Evolutionary conservation across 176 grass and related monocot genomes (phyloP), one percentile per base, ranked within the genome.

Genomic region (Echinochloa phyllopogon): DNA sequence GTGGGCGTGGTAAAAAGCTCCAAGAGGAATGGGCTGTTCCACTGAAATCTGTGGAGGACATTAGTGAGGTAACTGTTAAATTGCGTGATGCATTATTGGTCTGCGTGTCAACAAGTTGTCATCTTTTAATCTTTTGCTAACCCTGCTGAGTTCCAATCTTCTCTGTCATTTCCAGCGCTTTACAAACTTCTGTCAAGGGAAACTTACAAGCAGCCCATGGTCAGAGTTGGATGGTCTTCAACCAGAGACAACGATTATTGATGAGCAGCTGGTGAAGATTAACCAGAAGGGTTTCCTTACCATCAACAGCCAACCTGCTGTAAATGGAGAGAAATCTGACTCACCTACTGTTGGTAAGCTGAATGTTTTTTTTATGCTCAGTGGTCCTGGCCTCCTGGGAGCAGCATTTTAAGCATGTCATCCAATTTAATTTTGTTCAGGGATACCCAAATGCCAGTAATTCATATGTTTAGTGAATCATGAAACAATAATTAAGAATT

Each of bases 231-330:
- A 97, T 0, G 91, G 91, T 60, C 94, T 97, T 89, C 91, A 91
- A 74, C 88, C 82, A 6, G 94, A 97, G 85, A 92, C 94, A 65
- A 94, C 86, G 72, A 94, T 97, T 84, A 97, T 97, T 50, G 85
- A 94, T 16, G 89, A 92, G 45, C 68, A 94, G 40, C 80, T 97
- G 11, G 92, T 81, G 70, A 88, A 92, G 75, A 85, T 97, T 84
- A 97, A 94, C 85, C 85, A 83, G 55, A 92, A 94, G 75, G 94
- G 92, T 50, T 97, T 94, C 81, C 94, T 97, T 84, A 97, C 94
- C 70, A 97, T 97, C 66, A 97, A 97, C 76, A 97, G 94, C 70
- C 94, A 97, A 78, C 94, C 94, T 86, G 72, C 92, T 62, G 76
- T 94, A 44, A 94, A 97, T 82, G 94, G 87, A 85, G 94, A 92